Conservation (phyloP, 2,329 filamentous ascomycete genomes). For the Cryphonectria parasitica region DNA sequence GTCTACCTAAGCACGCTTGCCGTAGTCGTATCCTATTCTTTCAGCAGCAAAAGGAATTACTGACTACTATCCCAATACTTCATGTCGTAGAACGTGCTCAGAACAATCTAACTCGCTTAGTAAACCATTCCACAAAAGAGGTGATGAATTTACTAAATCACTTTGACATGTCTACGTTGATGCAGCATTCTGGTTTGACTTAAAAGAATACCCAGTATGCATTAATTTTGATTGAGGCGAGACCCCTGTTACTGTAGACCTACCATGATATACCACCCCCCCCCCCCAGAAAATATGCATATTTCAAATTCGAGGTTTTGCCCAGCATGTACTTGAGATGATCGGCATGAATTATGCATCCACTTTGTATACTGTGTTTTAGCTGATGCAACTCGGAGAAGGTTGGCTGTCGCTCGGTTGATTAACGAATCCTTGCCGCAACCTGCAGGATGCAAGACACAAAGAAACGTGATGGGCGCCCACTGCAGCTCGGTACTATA, state of each 20-base stretch:
- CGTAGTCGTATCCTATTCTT: background rate
- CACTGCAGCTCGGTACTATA: no score
- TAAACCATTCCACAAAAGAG: background rate
- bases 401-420: background rate
- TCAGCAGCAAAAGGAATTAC: background rate
- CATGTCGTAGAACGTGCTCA: background rate
- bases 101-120: background rate
- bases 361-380: background rate
- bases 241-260: background rate
- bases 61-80: background rate
- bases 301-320: background rate
- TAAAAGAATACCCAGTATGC: no score
- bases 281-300: background rate
- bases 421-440: background rate
- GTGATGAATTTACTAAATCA: background rate
- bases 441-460: no score
- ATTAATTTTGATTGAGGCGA: background rate
- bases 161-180: background rate
- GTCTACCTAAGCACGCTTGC: background rate
- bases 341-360: background rate
- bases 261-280: background rate
- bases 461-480: no score
- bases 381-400: background rate
- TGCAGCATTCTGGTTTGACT: background rate
- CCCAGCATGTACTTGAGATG: background rate